Evolutionary conservation across 2,329 filamentous ascomycete genomes (phyloP), one percentile per base, ranked within the genome.

Genomic region (Immersiporthe knoxdaviesiana): DNA sequence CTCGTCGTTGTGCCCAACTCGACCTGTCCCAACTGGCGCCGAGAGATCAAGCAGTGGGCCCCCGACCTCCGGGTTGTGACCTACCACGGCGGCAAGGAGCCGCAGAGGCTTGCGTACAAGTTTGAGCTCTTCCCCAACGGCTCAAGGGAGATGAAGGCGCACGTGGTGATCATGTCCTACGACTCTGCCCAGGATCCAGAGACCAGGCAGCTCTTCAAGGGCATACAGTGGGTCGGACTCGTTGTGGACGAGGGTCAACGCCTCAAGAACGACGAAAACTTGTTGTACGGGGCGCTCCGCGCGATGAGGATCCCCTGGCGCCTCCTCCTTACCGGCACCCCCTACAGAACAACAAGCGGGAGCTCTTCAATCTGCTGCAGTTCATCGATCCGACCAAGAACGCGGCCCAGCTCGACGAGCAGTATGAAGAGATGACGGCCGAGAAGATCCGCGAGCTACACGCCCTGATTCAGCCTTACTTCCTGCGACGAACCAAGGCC

Each of bases 21-120:
- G 0, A 99, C 96, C 0, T 97, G 94, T 78, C 89, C 94, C n/a
- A 99, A 99, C 77, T 99, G 96, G 95, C 91, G 95, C 7, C 90
- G 95, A 63, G 96, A 99, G 77, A 93, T 98, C 78, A 97, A 97
- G 81, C 90, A 92, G 73, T 99, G 95, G 95, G 90, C 92, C 0
- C 95, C 95, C 1, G 88, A 88, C 8, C 81, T 98, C 47, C 89
- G 94, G 56, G 94, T 97, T 8, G 94, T 97, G n/a, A 91, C 94
- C 0, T 98, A 96, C 77, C 97, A 97, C 77, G 96, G 96, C 60
- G 91, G 91, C 21, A 86, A 85, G 64, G 85, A 87, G 63, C 85
- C 94, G 21, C 91, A 96, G 73, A 88, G 92, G 50, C 87, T 97
- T 70, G 91, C 93, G 0, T 91, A 91, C 74, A 84, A 91, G 47